Conservation (phyloP, 2,329 filamentous ascomycete genomes). For the Aureobasidium sp. region DNA sequence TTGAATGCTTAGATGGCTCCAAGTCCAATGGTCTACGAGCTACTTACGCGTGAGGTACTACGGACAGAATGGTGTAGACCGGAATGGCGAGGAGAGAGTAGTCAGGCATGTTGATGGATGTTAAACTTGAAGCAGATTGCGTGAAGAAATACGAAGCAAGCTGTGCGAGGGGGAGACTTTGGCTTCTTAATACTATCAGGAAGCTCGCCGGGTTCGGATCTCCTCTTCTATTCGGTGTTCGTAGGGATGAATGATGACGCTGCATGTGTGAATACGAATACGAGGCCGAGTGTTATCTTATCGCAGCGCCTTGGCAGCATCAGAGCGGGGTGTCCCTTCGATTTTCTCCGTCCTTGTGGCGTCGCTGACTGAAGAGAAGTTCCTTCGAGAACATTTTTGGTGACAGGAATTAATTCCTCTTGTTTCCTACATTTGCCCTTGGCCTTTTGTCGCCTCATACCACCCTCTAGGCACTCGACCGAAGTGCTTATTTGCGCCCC, state of each 20-base stretch:
- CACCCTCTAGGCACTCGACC: not conserved
- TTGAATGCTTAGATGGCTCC: not conserved
- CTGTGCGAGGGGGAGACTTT: not conserved
- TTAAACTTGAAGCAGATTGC: not conserved
- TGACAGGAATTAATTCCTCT: slow-evolving; percentile 1
- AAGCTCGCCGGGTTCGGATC: not conserved
- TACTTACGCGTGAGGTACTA: slow-evolving; percentile 29
- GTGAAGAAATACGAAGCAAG: not conserved
- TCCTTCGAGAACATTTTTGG: slow-evolving; percentile 12
- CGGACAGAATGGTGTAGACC: slow-evolving; percentile 33
- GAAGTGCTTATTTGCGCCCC: not conserved
- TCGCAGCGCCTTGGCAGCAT: not conserved
- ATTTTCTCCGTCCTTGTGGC: not conserved
- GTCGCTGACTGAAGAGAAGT: slow-evolving; percentile 7
- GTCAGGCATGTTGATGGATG: slow-evolving; percentile 21
- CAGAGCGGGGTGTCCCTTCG: not conserved
- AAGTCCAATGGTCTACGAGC: slow-evolving; percentile 22
- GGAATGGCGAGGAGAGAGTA: slow-evolving; percentile 37
- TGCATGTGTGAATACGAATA: not conserved
- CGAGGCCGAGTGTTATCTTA: not conserved
- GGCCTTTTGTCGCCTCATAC: not conserved
- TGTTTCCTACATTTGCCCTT: not conserved
- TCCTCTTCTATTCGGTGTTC: not conserved
- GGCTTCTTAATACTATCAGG: not conserved
- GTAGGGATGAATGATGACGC: not conserved